These are phyloP conservation scores for Nectriaceae sp. DNA, from an alignment of 2,329 filamentous ascomycete genomes.

Conservation along the genomic window DNA sequence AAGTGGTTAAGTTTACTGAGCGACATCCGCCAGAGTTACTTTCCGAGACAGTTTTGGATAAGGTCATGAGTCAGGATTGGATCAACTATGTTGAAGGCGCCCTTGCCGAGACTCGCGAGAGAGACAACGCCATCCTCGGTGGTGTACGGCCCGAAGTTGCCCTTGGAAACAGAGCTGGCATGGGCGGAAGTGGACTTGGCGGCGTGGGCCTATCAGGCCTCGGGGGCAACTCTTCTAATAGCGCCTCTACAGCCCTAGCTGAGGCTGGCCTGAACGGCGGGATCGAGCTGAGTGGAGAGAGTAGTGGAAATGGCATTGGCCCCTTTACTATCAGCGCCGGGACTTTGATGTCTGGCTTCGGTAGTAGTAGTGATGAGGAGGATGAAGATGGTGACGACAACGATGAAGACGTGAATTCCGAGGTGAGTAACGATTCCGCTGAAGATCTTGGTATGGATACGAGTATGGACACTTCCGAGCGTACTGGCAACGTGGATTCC, in stretches of 20 bases:
- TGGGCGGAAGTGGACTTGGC: conserved; percentile 48
- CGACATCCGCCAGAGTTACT: conserved; percentile 86
- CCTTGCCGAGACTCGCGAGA: conserved; percentile 87
- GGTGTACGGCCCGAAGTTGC: conserved; percentile 91
- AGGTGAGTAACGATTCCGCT: conserved; percentile 56
- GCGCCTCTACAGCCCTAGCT: conserved; percentile 69
- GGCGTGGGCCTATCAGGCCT: conserved; percentile 52
- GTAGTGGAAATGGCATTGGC: conserved; percentile 67
- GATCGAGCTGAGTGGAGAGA: conserved; percentile 68
- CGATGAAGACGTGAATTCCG: conserved; percentile 71
- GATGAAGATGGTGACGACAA: conserved; percentile 91
- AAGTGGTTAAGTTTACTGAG: conserved; percentile 98
- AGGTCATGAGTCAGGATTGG: conserved; percentile 88
- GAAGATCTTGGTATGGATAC: conserved; percentile 29
- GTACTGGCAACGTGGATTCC: conserved; percentile 27
- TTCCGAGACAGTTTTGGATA: conserved; percentile 80
- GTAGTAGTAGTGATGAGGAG: conserved; percentile 92
- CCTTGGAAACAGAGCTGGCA: conserved; percentile 73
- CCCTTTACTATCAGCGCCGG: conserved; percentile 73
- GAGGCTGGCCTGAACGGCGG: conserved; percentile 79
- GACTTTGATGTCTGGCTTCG: conserved; percentile 85
- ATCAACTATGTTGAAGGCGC: conserved; percentile 93
- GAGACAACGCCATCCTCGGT: conserved; percentile 97
- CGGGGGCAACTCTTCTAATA: conserved; percentile 35
- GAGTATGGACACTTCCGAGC: conserved; percentile 28